Evolutionary conservation across 495 filamentous ascomycete species (phyloP).

Genomic region (Darksidea phi): DNA sequence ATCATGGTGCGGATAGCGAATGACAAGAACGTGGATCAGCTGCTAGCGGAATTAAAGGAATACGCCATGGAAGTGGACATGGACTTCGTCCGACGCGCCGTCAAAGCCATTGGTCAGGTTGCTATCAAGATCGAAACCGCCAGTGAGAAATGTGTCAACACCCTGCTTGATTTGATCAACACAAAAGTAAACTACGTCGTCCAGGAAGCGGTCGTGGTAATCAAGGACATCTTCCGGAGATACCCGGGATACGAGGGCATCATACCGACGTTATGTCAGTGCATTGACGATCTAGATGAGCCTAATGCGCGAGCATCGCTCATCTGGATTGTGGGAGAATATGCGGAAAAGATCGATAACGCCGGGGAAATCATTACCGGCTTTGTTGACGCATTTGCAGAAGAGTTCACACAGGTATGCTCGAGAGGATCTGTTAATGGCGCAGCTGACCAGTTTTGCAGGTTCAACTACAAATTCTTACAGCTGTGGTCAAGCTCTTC

Average conservation of each 20-base stretch:
- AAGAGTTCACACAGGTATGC: slow-evolving; percentile 81
- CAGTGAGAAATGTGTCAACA: slow-evolving; percentile 92
- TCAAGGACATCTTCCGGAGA: slow-evolving; percentile 97
- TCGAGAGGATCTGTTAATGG: neutral
- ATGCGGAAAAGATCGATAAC: slow-evolving; percentile 98
- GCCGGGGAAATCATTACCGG: slow-evolving; percentile 83
- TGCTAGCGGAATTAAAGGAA: slow-evolving; percentile 90
- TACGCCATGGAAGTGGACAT: slow-evolving; percentile 98
- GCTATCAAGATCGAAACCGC: slow-evolving; percentile 97
- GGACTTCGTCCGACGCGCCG: slow-evolving; percentile 93
- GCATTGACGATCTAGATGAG: slow-evolving; percentile 95
- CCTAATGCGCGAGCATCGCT: slow-evolving; percentile 86
- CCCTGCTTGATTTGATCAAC: slow-evolving; percentile 86
- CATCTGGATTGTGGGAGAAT: slow-evolving; percentile 99
- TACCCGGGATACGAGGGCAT: slow-evolving; percentile 98
- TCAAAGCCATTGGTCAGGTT: slow-evolving; percentile 93
- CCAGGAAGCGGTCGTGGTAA: slow-evolving; percentile 95
- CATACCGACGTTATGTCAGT: slow-evolving; percentile 92
- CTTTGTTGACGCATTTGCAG: slow-evolving; percentile 89
- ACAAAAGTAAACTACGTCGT: slow-evolving; percentile 99
- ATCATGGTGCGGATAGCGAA: slow-evolving; percentile 99
- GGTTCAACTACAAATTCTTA: slow-evolving; percentile 93
- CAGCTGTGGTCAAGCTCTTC: slow-evolving; percentile 95
- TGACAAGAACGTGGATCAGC: slow-evolving; percentile 92
- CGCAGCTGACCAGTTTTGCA: slow-evolving; percentile 42